Evolutionary conservation across 129 eudicot species (phyloP).

Genomic region (Pseudognaphalium luteoalbum): DNA sequence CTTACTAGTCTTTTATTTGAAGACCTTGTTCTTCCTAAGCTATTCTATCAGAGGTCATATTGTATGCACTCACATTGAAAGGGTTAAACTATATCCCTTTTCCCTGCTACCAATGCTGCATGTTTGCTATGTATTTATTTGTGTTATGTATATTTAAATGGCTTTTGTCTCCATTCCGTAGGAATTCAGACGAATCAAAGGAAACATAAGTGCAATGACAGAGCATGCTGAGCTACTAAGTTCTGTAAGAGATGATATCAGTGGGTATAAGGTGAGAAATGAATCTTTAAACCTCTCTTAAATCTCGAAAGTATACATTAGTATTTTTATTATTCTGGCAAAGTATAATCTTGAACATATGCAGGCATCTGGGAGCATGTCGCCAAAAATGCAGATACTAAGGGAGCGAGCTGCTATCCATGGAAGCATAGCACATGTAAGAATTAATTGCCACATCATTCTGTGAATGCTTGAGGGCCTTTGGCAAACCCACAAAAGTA

Average conservation of each 20-base stretch:
- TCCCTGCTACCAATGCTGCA: too few relatives aligned
- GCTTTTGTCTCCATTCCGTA: conserved; percentile 21
- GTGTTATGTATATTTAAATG: too few relatives aligned
- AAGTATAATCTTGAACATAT: conserved; percentile 26
- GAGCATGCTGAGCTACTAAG: conserved; percentile 98
- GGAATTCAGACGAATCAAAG: conserved; percentile 93
- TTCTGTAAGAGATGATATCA: conserved; percentile 95
- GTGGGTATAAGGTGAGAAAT: conserved; percentile 79
- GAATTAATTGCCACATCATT: conserved; percentile 17
- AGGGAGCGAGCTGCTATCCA: conserved; percentile 95
- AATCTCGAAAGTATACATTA: not conserved
- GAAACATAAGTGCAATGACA: conserved; percentile 85
- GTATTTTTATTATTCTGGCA: conserved; percentile 14
- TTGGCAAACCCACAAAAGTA: not conserved
- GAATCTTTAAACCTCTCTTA: not conserved
- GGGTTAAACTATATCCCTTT: too few relatives aligned
- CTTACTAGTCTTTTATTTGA: too few relatives aligned
- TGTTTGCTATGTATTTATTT: not conserved
- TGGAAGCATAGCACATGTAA: conserved; percentile 94
- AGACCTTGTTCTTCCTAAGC: too few relatives aligned
- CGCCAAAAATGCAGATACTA: conserved; percentile 83
- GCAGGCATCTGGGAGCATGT: conserved; percentile 88
- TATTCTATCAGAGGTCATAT: too few relatives aligned
- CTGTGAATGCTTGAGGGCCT: not conserved
- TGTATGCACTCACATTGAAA: too few relatives aligned